Conservation (phyloP, 495 filamentous ascomycete genomes). For the Penicillium angulare region DNA sequence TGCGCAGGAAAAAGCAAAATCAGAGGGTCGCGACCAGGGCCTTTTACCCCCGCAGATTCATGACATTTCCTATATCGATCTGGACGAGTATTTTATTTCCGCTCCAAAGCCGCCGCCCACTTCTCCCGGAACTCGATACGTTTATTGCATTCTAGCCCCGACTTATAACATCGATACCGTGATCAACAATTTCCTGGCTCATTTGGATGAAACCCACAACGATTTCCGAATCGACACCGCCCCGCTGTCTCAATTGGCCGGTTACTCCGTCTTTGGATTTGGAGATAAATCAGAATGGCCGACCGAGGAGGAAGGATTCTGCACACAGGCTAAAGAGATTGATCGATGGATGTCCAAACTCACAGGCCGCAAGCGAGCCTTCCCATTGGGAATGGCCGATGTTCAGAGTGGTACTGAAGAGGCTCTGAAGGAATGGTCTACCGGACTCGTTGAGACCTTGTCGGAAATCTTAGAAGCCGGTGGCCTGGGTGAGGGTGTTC, state of each 20-base stretch:
- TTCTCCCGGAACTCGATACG: constrained; percentile 52
- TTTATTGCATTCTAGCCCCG: constrained; percentile 82
- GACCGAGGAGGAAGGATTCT: constrained; percentile 85
- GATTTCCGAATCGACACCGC: constrained; percentile 95
- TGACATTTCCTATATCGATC: constrained; percentile 81
- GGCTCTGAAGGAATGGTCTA: constrained; percentile 71
- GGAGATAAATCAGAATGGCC: constrained; percentile 91
- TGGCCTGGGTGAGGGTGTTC: constrained; percentile 72
- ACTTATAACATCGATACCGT: constrained; percentile 92
- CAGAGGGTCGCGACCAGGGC: constrained; percentile 31
- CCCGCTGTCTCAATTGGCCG: constrained; percentile 69
- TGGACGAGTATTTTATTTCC: constrained; percentile 85
- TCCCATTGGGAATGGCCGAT: constrained; percentile 84
- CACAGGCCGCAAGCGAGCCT: constrained; percentile 75
- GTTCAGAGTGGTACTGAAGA: constrained; percentile 66
- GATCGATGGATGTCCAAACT: constrained; percentile 96
- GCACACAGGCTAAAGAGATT: constrained; percentile 81
- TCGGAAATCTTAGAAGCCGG: constrained; percentile 60
- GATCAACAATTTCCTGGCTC: constrained; percentile 74
- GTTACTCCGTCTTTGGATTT: constrained; percentile 92
- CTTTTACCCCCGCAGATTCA: constrained; percentile 63
- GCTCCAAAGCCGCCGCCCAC: constrained; percentile 51
- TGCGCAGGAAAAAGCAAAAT: constrained; percentile 27
- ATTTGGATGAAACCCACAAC: constrained; percentile 86
- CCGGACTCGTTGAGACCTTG: constrained; percentile 70